Evolutionary conservation across 2,329 filamentous ascomycete species (phyloP).

Genomic region (Hypoxylon sp.): DNA sequence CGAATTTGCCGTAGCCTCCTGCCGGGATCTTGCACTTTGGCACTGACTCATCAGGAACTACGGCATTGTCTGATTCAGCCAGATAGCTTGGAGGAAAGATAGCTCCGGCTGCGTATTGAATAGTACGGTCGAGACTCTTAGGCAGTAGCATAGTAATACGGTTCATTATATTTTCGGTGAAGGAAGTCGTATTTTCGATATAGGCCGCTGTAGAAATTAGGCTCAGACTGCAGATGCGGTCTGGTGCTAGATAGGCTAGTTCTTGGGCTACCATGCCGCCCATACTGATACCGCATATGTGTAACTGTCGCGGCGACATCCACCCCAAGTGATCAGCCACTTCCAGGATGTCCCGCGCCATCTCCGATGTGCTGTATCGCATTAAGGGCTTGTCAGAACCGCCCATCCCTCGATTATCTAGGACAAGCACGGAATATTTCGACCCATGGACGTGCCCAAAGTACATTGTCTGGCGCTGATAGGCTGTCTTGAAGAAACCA

Average conservation of each 20-base stretch:
- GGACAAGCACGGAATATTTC: constrained; percentile 79
- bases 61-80: constrained; percentile 69
- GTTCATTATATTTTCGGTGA: constrained; percentile 74
- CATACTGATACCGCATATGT: constrained; percentile 85
- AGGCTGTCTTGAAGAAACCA: constrained; percentile 76
- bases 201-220: constrained; percentile 74
- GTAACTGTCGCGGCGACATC: constrained; percentile 67
- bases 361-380: constrained; percentile 86
- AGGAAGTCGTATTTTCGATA: constrained; percentile 74
- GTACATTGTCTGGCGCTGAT: constrained; percentile 87
- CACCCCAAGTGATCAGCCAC: constrained; percentile 76
- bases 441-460: constrained; percentile 80
- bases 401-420: constrained; percentile 90
- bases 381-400: constrained; percentile 81
- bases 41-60: constrained; percentile 61
- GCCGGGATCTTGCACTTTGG: constrained; percentile 59
- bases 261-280: constrained; percentile 96
- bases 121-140: constrained; percentile 76
- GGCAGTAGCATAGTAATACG: constrained; percentile 74
- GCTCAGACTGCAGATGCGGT: constrained; percentile 68
- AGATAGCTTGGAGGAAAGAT: constrained; percentile 79
- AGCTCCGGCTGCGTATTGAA: constrained; percentile 74
- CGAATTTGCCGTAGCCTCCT: constrained; percentile 69
- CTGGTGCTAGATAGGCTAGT: constrained; percentile 70
- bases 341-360: constrained; percentile 85